Percentiles rank a stretch among this genome's conserved stretches.
Evolutionary conservation across 371 early-diverging fungal genomes (phyloP).

Genomic region (Thermomucor indicae-seudaticae): DNA sequence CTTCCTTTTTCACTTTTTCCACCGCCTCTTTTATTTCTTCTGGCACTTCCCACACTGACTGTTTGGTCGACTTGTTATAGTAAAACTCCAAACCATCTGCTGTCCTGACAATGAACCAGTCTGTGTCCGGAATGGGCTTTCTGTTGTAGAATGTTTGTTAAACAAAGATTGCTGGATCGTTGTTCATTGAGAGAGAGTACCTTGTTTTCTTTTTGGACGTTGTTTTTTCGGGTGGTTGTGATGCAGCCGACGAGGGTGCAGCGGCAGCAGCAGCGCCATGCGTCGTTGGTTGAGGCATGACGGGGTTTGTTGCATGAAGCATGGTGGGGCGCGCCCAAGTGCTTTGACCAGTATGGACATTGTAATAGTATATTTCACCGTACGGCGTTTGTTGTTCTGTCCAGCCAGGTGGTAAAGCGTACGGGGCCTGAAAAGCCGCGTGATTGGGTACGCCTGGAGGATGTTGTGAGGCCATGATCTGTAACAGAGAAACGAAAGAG

Average conservation of each 20-base stretch:
- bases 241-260: background rate
- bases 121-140: constrained; percentile 63
- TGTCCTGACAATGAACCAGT: constrained; percentile 77
- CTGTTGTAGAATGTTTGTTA: constrained; percentile 20
- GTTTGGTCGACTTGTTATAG: constrained; percentile 64
- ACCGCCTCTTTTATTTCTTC: constrained; percentile 45
- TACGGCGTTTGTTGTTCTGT: constrained; percentile 54
- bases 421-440: no score
- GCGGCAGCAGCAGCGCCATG: background rate
- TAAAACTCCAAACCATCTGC: constrained; percentile 71
- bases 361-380: constrained; percentile 58
- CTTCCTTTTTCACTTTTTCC: constrained; percentile 30
- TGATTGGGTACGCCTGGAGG: no score
- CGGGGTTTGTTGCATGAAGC: background rate
- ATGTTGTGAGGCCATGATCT: no score
- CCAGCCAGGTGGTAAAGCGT: constrained; percentile 65
- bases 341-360: constrained; percentile 48
- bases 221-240: background rate
- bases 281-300: constrained; percentile 5
- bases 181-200: background rate
- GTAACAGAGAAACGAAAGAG: no score
- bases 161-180: background rate
- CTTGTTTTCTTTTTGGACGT: constrained; percentile 1
- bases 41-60: constrained; percentile 69
- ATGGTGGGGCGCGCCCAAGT: constrained; percentile 51